Base-by-base conservation (phyloP, 257 asterid species). In the Fraxinus quadrangulata region DNA sequence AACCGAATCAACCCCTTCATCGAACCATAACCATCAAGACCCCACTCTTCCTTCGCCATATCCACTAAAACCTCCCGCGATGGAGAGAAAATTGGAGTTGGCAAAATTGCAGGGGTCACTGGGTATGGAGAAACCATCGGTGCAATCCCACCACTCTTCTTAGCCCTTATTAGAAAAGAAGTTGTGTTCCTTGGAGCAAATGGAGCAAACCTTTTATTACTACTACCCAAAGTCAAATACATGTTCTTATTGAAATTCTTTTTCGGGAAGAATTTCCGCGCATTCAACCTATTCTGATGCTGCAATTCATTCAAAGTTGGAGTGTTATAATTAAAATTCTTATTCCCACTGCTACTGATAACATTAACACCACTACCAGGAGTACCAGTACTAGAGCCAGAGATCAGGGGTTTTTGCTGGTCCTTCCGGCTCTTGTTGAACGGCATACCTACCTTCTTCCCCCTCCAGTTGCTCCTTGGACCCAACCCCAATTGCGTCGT, bases 301-400 rank as follows among this genome's bases (percentile, higher is more conserved):
- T 91, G 94, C 87, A 91, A 77, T 33, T 93, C 97, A 13, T 84
- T 85, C 83, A 93, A 81, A 13, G 82, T 86, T 2, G 96, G 97
- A 16, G 94, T 94, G 65, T 88, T 75, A 76, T 87, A 86, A 76
- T 86, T 92, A 67, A 85, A 88, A 47, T 74, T 83, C 67, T 76
- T 79, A 31, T 76, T 84, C 13, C 81, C 87, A 36, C 76, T 74
- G 24, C 78, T 74, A 17, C 87, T 84, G 14, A 23, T 26, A 19
- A 33, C 9, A 14, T 71, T 71, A 33, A 59, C 75, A 21, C 78
- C 82, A 30, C 80, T 82, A 40, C 31, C 73, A 28, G 68, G 63
- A 34, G 74, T 84, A 79, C 85, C 84, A 74, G 77, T 37, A 59
- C 78, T 34, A 31, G 81, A 36, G 51, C 86, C 83, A 54, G 80